Percentiles rank a stretch among this genome's conserved stretches.
These are phyloP conservation scores for Sabuloglossum arenarium DNA, from an alignment of 495 filamentous ascomycete genomes.

Conservation along the genomic window DNA sequence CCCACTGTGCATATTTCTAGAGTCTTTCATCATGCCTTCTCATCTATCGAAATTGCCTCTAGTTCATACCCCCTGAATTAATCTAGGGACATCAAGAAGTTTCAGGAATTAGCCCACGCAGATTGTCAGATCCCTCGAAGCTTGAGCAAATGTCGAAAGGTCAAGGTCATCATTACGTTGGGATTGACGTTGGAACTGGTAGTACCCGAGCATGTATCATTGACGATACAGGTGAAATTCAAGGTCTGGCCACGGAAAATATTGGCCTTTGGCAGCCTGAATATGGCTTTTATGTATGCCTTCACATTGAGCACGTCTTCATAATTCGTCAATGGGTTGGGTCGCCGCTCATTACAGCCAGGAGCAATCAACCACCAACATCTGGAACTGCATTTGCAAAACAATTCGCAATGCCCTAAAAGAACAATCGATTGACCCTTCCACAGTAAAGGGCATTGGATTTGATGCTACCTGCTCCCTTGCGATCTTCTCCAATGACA, in stretches of 20 bases:
- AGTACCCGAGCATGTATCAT: conserved; percentile 91
- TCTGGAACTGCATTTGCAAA: conserved; percentile 76
- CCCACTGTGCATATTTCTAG: too few relatives aligned
- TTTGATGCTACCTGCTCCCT: conserved; percentile 97
- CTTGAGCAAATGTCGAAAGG: conserved; percentile 21
- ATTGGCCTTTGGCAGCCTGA: conserved; percentile 92
- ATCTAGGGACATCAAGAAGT: too few relatives aligned
- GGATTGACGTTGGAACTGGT: conserved; percentile 90
- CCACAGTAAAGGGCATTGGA: conserved; percentile 63
- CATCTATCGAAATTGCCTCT: too few relatives aligned
- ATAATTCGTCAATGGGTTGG: neutral
- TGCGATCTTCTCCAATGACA: conserved; percentile 70
- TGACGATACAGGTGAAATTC: conserved; percentile 74
- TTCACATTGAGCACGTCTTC: conserved; percentile 2
- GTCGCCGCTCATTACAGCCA: too few relatives aligned
- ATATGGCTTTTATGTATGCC: conserved; percentile 64
- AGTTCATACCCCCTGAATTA: too few relatives aligned
- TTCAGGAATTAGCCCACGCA: too few relatives aligned
- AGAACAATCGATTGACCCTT: conserved; percentile 54
- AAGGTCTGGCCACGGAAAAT: conserved; percentile 71
- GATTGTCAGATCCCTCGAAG: too few relatives aligned
- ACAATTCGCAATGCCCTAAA: conserved; percentile 59
- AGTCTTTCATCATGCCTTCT: too few relatives aligned
- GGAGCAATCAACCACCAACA: conserved; percentile 97
- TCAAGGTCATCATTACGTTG: conserved; percentile 41